Evolutionary conservation across 768 basidiomycete species (phyloP).

Genomic region (Suillus variegatus): DNA sequence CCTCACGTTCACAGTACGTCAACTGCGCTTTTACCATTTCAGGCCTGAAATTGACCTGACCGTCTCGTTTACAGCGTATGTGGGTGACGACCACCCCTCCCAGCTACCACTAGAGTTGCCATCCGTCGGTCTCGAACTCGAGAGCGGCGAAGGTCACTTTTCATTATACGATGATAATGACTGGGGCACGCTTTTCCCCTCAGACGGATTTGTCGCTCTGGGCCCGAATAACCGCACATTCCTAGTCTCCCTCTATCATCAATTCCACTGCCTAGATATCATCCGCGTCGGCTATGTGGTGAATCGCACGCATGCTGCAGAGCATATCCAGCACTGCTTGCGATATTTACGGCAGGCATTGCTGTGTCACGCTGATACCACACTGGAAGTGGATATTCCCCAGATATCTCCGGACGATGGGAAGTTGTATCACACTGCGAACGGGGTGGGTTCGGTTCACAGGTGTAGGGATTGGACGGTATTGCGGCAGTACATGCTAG

Average conservation of each 20-base stretch:
- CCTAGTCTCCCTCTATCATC: slow-evolving; percentile 44
- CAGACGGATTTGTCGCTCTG: slow-evolving; percentile 35
- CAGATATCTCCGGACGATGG: slow-evolving; percentile 21
- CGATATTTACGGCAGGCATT: slow-evolving; percentile 41
- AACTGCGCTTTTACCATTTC: slow-evolving; percentile 1
- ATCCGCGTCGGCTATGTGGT: slow-evolving; percentile 33
- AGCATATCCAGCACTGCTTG: slow-evolving; percentile 40
- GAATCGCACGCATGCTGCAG: slow-evolving; percentile 22
- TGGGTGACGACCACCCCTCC: slow-evolving; percentile 33
- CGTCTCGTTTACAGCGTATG: slow-evolving; percentile 21
- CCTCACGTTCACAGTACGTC: slow-evolving; percentile 26
- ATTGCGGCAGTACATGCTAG: slow-evolving; percentile 28
- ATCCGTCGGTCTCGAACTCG: slow-evolving; percentile 28
- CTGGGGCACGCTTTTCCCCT: slow-evolving; percentile 36
- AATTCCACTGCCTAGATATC: slow-evolving; percentile 47
- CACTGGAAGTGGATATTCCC: slow-evolving; percentile 36
- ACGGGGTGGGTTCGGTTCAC: slow-evolving; percentile 32
- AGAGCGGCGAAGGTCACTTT: slow-evolving; percentile 27
- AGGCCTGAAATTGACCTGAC: not conserved
- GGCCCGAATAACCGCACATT: slow-evolving; percentile 36
- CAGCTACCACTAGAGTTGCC: slow-evolving; percentile 34
- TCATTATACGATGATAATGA: slow-evolving; percentile 35
- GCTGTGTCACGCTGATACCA: slow-evolving; percentile 40
- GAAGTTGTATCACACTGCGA: slow-evolving; percentile 29
- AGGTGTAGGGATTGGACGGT: slow-evolving; percentile 36